Conservation (phyloP, 345 rosid genomes). For the Ricinus communis region DNA sequence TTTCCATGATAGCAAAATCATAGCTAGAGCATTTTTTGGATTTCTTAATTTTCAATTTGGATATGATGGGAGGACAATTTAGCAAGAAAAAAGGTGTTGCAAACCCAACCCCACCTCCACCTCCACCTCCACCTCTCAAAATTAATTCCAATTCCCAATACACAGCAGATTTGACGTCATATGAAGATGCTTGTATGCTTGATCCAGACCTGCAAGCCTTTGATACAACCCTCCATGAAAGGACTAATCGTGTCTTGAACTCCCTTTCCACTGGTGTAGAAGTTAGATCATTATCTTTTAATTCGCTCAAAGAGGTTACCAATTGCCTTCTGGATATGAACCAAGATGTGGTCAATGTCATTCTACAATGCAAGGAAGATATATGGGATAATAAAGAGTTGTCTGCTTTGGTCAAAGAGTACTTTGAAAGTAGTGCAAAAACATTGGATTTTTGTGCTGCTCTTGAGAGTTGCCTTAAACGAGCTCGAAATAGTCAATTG, state of each 20-base stretch:
- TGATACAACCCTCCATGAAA: constrained; percentile 57
- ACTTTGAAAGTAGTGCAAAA: constrained; percentile 60
- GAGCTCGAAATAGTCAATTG: constrained; percentile 64
- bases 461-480: constrained; percentile 65
- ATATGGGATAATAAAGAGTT: constrained; percentile 69
- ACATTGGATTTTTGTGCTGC: constrained; percentile 75
- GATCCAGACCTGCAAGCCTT: constrained; percentile 73
- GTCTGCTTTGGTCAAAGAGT: constrained; percentile 62
- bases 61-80: constrained; percentile 52
- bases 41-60: not conserved
- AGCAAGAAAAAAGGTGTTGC: constrained; percentile 29
- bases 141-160: constrained; percentile 35
- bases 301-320: constrained; percentile 73
- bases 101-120: constrained; percentile 30
- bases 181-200: constrained; percentile 66
- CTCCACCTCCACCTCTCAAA: constrained; percentile 13
- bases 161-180: constrained; percentile 54
- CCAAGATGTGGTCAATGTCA: constrained; percentile 74
- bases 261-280: constrained; percentile 57
- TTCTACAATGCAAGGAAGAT: constrained; percentile 63
- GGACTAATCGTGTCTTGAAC: constrained; percentile 59
- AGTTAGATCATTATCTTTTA: constrained; percentile 59
- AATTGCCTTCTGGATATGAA: constrained; percentile 73
- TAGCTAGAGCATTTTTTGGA: constrained; percentile 1
- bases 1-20: not conserved